Evolutionary conservation across 345 rosid species (phyloP), one percentile per base, ranked within the genome.

Genomic region (Physaria fendleri): DNA sequence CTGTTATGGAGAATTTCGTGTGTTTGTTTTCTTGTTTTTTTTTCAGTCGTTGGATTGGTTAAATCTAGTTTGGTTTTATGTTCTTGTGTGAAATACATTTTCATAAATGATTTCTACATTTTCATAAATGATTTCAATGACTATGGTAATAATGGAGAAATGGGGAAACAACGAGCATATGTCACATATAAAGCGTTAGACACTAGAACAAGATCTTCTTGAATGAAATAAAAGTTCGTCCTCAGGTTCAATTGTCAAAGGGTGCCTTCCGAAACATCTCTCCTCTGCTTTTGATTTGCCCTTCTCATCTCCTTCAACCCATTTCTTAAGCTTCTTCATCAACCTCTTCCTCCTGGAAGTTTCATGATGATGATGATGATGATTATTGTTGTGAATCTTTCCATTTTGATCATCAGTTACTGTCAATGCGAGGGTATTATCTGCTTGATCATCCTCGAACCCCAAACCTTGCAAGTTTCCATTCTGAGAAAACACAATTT

Each of bases 251-350:
- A 55, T 78, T 8, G 66, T 44, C 62, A 56, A 73, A 41, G 78
- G 77, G 62, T 57, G 77, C 56, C 77, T 68, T 21, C 69, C 81
- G 22, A 81, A 69, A 72, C 82, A 78, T 38, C 65, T 78, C 21
- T 78, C 82, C 34, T 70, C 82, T 39, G 47, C 2, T 54, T 73
- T 74, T 5, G 59, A 6, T 51, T 74, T 81, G 62, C 68, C 64
- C 16, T 65, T 77, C 21, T 78, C 87, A 42, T 56, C 59, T 35
- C 94, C 83, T 41, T 82, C 95, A 16, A 87, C 83, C 90, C 87
- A 85, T 76, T 45, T 83, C 71, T 74, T 87, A 2, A 85, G 62
- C 68, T 78, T 87, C 14, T 78, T 71, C 39, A 87, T 71, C 49
- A 85, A 24, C 66, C 72, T 85, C 56, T 56, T 70, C 74, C 79